phyloP scores from a whole-genome alignment of 2,329 filamentous ascomycete species.

The Fusarium algeriense region DNA sequence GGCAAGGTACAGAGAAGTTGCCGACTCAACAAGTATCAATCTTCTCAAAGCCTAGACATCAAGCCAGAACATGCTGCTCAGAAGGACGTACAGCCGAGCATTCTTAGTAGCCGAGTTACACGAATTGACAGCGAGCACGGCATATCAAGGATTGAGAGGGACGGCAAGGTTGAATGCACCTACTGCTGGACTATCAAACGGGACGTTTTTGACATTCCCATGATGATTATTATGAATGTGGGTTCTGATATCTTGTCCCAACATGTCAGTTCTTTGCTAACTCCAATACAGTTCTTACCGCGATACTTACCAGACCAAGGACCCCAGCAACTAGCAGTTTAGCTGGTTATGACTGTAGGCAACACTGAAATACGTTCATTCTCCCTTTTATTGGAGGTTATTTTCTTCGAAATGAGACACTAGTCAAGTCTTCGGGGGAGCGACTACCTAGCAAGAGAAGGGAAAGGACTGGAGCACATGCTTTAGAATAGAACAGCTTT shows the following conservation, averaged over 20 bases:
- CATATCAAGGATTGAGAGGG: slow-evolving; percentile 84
- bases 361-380: slow-evolving; percentile 41
- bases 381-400: slow-evolving; percentile 37
- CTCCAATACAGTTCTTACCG: slow-evolving; percentile 64
- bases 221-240: slow-evolving; percentile 98
- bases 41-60: slow-evolving; percentile 69
- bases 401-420: slow-evolving; percentile 34
- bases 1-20: slow-evolving; percentile 87
- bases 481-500: slow-evolving; percentile 28
- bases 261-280: background rate
- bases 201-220: slow-evolving; percentile 97
- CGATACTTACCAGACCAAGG: slow-evolving; percentile 71
- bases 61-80: slow-evolving; percentile 57
- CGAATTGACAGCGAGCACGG: slow-evolving; percentile 79
- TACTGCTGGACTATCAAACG: slow-evolving; percentile 98
- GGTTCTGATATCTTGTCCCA: slow-evolving; percentile 58
- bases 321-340: slow-evolving; percentile 67
- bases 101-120: slow-evolving; percentile 70
- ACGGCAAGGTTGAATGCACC: slow-evolving; percentile 93
- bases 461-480: slow-evolving; percentile 1
- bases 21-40: slow-evolving; percentile 90
- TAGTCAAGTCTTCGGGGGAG: slow-evolving; percentile 33
- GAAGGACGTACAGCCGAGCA: slow-evolving; percentile 58
- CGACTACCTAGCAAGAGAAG: slow-evolving; percentile 19
- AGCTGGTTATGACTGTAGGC: slow-evolving; percentile 25